Base-by-base conservation (phyloP, 441 rosid species). In the Brassica hybrid region DNA sequence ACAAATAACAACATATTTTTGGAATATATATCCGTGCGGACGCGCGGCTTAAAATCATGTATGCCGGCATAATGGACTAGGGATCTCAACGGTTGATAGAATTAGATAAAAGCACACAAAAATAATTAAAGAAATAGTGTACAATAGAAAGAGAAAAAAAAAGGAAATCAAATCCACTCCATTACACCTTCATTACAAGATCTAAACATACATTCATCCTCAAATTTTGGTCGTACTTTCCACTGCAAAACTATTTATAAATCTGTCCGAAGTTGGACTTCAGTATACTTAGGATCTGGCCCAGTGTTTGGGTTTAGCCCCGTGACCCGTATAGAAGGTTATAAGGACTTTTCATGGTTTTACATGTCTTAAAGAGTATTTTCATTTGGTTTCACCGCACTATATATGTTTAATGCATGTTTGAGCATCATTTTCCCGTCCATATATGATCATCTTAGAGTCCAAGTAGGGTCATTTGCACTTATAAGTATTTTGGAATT, bases 1-100 rank as follows among this genome's bases (percentile, higher is more conserved):
- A 21, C 23, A 21, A 21, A 21, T 21, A 21, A 21, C 23, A 21
- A 21, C 23, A 21, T 21, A 21, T 21, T 21, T 19, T 2, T 21
- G 0, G 23, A 21, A 21, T 21, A 21, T 21, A 21, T 21, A 21
- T 21, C 21, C 21, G 23, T 21, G 23, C 23, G 23, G 23, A 19
- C 21, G 21, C 21, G 21, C 21, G 21, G 21, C 21, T 61, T 19
- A 13, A 59, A 12, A 27, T 38, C 30, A 41, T 32, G 67, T 9
- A 34, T 34, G 56, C 17, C 6, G 23, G 60, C 61, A 30, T 68
- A 52, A 16, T 68, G 61, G 16, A 68, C 13, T 52, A 69, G 13
- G 45, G 61, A 69, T 68, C 72, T 16, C 45, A 68, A 30, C 45
- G 7, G n/a, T 25, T 45, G 36, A 48, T 48, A n/a, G 59, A 45